Evolutionary conservation across 2,329 filamentous ascomycete genomes (phyloP).

Genomic region (Didymella keratinophila): DNA sequence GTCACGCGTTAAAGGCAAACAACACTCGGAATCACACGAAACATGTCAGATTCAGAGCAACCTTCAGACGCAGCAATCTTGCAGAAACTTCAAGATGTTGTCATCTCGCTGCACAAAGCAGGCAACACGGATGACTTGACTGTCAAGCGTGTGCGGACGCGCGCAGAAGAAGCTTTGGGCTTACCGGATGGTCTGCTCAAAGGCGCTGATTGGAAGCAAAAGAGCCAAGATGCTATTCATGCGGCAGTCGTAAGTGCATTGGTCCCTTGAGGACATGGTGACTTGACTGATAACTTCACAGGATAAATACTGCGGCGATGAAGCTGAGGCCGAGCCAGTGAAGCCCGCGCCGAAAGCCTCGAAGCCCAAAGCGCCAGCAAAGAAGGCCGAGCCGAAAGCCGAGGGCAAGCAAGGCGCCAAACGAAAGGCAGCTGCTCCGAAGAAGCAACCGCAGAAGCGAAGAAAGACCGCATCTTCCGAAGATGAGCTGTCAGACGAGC

Average conservation of each 20-base stretch:
- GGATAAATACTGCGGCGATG: conserved; percentile 41
- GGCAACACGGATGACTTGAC: conserved; percentile 62
- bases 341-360: conserved; percentile 20
- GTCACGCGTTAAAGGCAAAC: conserved; percentile 18
- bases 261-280: neutral
- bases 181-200: conserved; percentile 65
- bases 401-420: conserved; percentile 43
- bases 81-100: conserved; percentile 51
- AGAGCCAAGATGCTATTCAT: conserved; percentile 50
- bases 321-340: conserved; percentile 31
- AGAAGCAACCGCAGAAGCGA: conserved; percentile 44
- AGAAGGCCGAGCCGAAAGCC: conserved; percentile 26
- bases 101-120: conserved; percentile 51
- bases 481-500: conserved; percentile 39
- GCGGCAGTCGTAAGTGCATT: conserved; percentile 40
- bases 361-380: conserved; percentile 11
- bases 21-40: conserved; percentile 24
- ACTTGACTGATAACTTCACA: conserved; percentile 21
- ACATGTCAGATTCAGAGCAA: conserved; percentile 46
- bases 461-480: conserved; percentile 42
- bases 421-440: conserved; percentile 38
- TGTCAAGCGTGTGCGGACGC: conserved; percentile 63
- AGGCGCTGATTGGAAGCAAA: conserved; percentile 63
- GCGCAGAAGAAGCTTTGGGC: conserved; percentile 60
- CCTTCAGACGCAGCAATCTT: conserved; percentile 52